Percentiles rank a stretch among this genome's conserved stretches.
Conservation (phyloP, 2,329 filamentous ascomycete genomes). For the Meredithiella fracta region DNA sequence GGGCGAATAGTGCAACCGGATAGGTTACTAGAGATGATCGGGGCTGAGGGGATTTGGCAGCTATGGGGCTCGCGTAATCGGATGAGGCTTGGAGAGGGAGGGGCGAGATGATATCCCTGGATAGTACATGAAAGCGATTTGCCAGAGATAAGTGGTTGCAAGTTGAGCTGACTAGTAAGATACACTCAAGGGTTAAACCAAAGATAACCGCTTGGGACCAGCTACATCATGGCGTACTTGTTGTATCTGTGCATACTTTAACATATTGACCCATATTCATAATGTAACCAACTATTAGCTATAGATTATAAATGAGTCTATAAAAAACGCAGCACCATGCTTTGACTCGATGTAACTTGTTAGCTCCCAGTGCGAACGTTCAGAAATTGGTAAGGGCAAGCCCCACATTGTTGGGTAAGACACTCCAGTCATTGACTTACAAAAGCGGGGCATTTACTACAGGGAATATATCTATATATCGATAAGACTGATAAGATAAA, state of each 20-base stretch:
- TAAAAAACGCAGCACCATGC: too few relatives aligned
- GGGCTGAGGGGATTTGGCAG: background rate
- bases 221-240: too few relatives aligned
- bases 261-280: too few relatives aligned
- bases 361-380: background rate
- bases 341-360: too few relatives aligned
- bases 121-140: background rate
- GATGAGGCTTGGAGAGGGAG: background rate
- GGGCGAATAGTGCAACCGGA: too few relatives aligned
- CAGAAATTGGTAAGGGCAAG: background rate
- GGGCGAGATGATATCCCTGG: background rate
- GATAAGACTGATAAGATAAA: constrained; percentile 3
- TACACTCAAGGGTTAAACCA: too few relatives aligned
- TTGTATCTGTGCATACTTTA: too few relatives aligned
- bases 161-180: too few relatives aligned
- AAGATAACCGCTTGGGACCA: too few relatives aligned
- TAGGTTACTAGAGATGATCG: background rate
- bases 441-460: background rate
- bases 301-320: too few relatives aligned
- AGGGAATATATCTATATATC: background rate
- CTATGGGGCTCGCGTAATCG: background rate
- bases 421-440: background rate
- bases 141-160: background rate
- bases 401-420: background rate
- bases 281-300: too few relatives aligned